phyloP scores from a whole-genome alignment of 768 basidiomycete genomes.

The Boletus rufocinnamomeus region DNA sequence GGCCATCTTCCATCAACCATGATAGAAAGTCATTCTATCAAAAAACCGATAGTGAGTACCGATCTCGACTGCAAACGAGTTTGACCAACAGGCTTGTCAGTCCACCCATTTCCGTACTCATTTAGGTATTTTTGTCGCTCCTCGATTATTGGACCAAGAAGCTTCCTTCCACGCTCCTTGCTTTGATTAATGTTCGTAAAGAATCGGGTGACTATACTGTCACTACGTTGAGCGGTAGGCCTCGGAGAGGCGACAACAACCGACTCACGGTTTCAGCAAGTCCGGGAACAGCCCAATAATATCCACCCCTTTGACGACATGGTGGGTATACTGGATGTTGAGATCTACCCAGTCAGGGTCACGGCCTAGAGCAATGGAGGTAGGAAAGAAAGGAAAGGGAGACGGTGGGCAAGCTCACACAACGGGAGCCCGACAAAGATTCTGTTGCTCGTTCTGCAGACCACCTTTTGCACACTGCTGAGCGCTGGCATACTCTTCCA shows the following conservation, averaged over 20 bases:
- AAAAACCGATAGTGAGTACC: neutral
- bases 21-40: neutral
- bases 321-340: conserved; percentile 33
- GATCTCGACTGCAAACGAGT: neutral
- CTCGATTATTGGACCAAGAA: too few relatives aligned
- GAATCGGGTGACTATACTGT: neutral
- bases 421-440: conserved; percentile 50
- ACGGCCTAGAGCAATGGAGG: conserved; percentile 37
- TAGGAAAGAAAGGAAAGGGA: neutral
- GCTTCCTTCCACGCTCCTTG: neutral
- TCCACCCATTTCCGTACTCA: neutral
- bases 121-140: too few relatives aligned
- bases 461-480: conserved; percentile 1
- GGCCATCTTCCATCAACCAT: neutral
- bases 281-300: conserved; percentile 35
- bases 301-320: conserved; percentile 23
- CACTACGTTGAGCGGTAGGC: neutral
- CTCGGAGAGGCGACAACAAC: neutral
- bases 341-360: conserved; percentile 38
- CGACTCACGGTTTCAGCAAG: neutral
- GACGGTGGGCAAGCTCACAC: conserved; percentile 31
- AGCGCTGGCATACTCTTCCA: conserved; percentile 39
- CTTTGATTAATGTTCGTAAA: neutral
- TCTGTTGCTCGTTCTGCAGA: conserved; percentile 44
- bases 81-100: neutral